Conservation (phyloP, 768 basidiomycete species). For the Lentinula sp. region DNA sequence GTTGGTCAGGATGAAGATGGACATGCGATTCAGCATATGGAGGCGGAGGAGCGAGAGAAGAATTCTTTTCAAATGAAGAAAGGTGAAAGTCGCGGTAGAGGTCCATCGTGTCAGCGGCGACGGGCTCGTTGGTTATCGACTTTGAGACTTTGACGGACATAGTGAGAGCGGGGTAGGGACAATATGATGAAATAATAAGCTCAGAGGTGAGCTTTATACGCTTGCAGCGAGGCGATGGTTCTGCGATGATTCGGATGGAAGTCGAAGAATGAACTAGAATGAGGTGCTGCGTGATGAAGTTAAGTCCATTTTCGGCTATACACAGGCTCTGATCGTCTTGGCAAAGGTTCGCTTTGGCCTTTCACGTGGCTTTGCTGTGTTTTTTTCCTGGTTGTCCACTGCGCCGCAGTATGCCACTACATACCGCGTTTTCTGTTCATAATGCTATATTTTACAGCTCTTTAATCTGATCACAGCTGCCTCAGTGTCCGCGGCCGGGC, state of each 20-base stretch:
- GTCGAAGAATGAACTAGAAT: background rate
- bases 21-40: background rate
- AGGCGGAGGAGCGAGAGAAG: background rate
- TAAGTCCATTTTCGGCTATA: background rate
- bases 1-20: background rate
- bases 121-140: background rate
- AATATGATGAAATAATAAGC: too few relatives aligned
- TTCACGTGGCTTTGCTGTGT: background rate
- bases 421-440: background rate
- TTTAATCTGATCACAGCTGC: too few relatives aligned
- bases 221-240: background rate
- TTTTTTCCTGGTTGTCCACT: background rate
- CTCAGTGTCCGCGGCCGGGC: too few relatives aligned
- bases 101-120: conserved; percentile 1
- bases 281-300: background rate
- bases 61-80: background rate
- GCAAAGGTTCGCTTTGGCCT: background rate
- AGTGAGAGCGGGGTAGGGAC: background rate
- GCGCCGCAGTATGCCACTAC: too few relatives aligned
- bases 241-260: background rate
- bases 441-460: background rate
- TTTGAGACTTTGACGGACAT: background rate
- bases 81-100: background rate
- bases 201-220: too few relatives aligned
- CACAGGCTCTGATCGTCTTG: background rate